Evolutionary conservation across 2,329 filamentous ascomycete species (phyloP), one percentile per base, ranked within the genome.

Genomic region (Pleoardoris graminearum): DNA sequence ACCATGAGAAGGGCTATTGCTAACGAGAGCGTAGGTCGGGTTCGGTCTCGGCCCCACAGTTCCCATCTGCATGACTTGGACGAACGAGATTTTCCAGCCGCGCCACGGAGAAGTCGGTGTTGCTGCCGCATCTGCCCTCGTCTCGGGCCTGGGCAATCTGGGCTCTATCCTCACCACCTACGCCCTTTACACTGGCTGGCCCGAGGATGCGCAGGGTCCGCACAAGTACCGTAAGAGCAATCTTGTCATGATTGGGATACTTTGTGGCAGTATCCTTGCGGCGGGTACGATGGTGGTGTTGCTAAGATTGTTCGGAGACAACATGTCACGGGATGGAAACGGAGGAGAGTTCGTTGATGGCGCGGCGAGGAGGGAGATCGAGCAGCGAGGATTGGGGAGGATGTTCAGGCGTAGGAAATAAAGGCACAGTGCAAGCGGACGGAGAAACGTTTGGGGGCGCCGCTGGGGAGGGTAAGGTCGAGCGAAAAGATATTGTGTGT

Each of bases 21-120:
- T 32, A 14, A 32, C 30, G 10, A 32, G n/a, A 32, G 30, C 30
- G n/a, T 32, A 47, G 44, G 44, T 47, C 30, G 91, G 91, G 4
- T 96, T 96, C 66, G 91, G 91, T 0, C 85, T 96, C 1, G 91
- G 91, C 1, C 91, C 91, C 3, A 96, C 91, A 0, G 91, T 96
- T 1, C 91, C 91, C 10, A 93, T 93, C 66, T 93, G 89, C 72
- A 96, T 96, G 91, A 88, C 91, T 30, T 96, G 91, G 91, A 91
- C 89, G 27, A 90, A 86, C 57, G 89, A 96, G 74, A 88, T 96
- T 67, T 96, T 96, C 78, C 91, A 96, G 75, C 83, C 83, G 27
- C 87, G 91, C 11, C 91, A 96, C 67, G 90, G 91, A 41, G 91
- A 96, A 73, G 90, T 96, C 19, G 91, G 91, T 50, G 91, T 96